Evolutionary conservation across 1,284 basidiomycete species (phyloP), one percentile per base, ranked within the genome.

Genomic region (Leccinum solheimii): DNA sequence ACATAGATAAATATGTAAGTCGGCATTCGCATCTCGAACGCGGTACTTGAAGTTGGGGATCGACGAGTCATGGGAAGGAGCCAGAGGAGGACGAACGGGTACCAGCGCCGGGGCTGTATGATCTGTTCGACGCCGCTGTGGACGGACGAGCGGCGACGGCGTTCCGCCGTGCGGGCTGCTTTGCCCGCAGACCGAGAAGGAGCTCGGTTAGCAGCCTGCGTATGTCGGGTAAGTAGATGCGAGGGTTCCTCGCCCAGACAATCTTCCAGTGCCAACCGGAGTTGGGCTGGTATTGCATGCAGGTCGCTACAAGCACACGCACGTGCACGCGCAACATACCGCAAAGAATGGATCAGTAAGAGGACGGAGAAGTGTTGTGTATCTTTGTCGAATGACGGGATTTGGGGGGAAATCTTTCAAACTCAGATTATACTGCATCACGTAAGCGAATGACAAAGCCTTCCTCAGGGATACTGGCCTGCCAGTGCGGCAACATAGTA

Each of bases 171-270:
- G 86, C 81, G 10, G 86, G 83, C 74, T 97, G 94, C 70, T 94
- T 94, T 66, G 82, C 80, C 69, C 92, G 91, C 49, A 98, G 81
- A 1, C 94, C 94, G 59, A 88, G 86, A 9, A 98, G 82, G 2
- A 98, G 83, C 56, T 86, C 86, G 72, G 87, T 88, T 65, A 98
- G 84, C 66, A 95, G 88, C 43, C 83, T 82, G 13, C 92, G 87
- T 45, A 98, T 87, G 45, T 86, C 80, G 5, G 97, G 95, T 71
- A 94, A 82, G 95, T 71, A 94, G 82, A 76, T 92, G 86, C 0
- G 91, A 90, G 0, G 94, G 88, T 9, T 91, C 86, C 71, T 97
- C 93, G n/a, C 90, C 86, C 23, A 97, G 84, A 71, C 92, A 91
- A 53, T 83, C 82, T 74, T 99, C 97, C 27, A 98, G 86, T 23